Percentiles rank a stretch among this genome's conserved stretches.
Evolutionary conservation across 345 rosid genomes (phyloP).

Genomic region (Conringia planisiliqua): DNA sequence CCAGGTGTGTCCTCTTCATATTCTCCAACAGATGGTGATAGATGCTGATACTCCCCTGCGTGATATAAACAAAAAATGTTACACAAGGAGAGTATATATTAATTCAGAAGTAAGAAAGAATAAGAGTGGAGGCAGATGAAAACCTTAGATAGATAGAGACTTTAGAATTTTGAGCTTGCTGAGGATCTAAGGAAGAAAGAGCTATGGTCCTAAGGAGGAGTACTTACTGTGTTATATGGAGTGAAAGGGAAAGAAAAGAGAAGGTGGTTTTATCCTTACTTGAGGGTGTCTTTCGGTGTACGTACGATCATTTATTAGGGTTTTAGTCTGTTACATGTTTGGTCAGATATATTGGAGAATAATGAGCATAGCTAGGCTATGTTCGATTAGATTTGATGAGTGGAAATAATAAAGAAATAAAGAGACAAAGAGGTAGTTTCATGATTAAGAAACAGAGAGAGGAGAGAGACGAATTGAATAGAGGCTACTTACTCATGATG

Average conservation of each 20-base stretch:
- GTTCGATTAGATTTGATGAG: conserved; percentile 19
- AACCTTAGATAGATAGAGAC: conserved; percentile 20
- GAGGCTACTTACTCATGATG: conserved; percentile 28
- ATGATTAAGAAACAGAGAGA: conserved; percentile 26
- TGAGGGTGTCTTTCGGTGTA: conserved; percentile 13
- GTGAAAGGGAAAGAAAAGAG: conserved; percentile 19
- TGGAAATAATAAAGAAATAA: conserved; percentile 13
- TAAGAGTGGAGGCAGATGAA: background rate
- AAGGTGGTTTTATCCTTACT: conserved; percentile 19
- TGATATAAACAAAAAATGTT: background rate
- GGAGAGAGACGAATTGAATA: conserved; percentile 21
- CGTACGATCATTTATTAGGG: conserved; percentile 36
- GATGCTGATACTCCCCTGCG: conserved; percentile 2
- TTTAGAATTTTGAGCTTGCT: background rate
- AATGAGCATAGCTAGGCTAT: conserved; percentile 26
- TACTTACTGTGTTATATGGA: conserved; percentile 4
- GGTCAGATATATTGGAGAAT: conserved; percentile 36
- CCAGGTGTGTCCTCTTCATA: conserved; percentile 33
- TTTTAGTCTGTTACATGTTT: conserved; percentile 36
- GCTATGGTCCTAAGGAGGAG: conserved; percentile 11
- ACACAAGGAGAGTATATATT: background rate
- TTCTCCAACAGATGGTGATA: background rate
- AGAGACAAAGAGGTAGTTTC: conserved; percentile 33
- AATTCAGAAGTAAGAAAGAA: background rate
- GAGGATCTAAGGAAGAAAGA: conserved; percentile 17